Conservation (phyloP, 768 basidiomycete genomes). For the Sporobolomyces phaffii region DNA sequence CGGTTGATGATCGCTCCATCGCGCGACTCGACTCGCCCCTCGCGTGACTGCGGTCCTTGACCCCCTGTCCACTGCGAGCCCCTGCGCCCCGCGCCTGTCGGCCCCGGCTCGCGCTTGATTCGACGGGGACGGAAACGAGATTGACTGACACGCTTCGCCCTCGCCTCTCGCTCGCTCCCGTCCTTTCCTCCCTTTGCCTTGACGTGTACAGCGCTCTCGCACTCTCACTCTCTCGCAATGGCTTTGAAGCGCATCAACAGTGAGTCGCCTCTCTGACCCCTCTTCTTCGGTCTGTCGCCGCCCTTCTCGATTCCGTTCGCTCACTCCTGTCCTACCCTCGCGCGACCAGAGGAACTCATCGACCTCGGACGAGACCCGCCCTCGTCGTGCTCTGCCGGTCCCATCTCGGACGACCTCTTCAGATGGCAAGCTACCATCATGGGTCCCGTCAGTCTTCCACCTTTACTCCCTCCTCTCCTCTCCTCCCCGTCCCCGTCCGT, state of each 20-base stretch:
- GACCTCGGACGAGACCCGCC: conserved; percentile 99
- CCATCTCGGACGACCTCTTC: conserved; percentile 96
- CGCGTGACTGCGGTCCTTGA: too few species aligned
- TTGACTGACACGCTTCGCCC: conserved; percentile 5
- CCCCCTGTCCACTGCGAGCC: too few species aligned
- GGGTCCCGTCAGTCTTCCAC: conserved; percentile 79
- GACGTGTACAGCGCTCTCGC: neutral
- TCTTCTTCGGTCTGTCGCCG: too few species aligned
- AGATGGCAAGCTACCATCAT: conserved; percentile 96
- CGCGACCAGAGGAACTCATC: conserved; percentile 71
- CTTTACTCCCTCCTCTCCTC: neutral
- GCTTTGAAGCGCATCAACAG: conserved; percentile 99
- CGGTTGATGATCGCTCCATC: too few species aligned
- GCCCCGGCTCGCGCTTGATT: too few species aligned
- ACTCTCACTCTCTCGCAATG: conserved; percentile 53
- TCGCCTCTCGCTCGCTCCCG: neutral
- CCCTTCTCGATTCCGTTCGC: too few species aligned
- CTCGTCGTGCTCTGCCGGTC: conserved; percentile 97
- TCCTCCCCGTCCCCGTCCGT: neutral
- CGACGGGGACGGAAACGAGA: neutral
- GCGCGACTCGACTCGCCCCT: too few species aligned
- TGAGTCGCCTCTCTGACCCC: conserved; percentile 50
- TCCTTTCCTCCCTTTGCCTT: too few species aligned
- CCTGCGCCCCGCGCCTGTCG: too few species aligned
- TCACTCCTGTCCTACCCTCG: neutral